Percentiles rank a stretch among this genome's conserved stretches.
Evolutionary conservation across 2,329 filamentous ascomycete species (phyloP).

Genomic region (Botrytis byssoidea): DNA sequence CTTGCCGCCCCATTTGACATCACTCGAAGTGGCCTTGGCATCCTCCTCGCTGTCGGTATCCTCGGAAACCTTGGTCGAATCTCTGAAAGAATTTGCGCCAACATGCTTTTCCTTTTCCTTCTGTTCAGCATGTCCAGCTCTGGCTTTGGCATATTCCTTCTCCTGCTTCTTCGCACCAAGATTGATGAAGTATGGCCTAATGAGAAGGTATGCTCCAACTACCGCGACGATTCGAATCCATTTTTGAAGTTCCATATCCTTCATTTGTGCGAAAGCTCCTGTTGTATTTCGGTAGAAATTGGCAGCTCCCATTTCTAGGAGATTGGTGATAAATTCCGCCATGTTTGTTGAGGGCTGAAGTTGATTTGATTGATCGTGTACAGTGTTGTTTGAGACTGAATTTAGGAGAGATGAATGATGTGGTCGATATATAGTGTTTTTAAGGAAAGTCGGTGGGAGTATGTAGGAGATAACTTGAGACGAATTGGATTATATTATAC

Average conservation of each 20-base stretch:
- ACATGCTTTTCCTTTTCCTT: constrained; percentile 41
- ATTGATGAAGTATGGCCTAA: constrained; percentile 73
- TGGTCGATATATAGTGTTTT: background rate
- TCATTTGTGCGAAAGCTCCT: constrained; percentile 43
- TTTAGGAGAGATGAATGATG: background rate
- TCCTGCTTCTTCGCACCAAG: constrained; percentile 62
- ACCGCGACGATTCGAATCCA: constrained; percentile 70
- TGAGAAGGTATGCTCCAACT: constrained; percentile 69
- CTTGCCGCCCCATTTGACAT: constrained; percentile 64
- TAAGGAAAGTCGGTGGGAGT: background rate
- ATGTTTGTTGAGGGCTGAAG: background rate
- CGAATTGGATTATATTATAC: background rate
- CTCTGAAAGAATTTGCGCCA: constrained; percentile 63
- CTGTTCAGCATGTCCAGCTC: constrained; percentile 40
- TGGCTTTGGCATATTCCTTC: constrained; percentile 56
- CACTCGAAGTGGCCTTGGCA: constrained; percentile 39
- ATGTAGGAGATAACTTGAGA: background rate
- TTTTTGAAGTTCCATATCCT: constrained; percentile 48
- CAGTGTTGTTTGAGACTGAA: background rate
- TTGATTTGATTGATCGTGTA: background rate
- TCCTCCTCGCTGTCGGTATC: constrained; percentile 52
- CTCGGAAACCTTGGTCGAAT: constrained; percentile 48
- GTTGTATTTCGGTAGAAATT: constrained; percentile 27
- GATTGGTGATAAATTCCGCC: constrained; percentile 18
- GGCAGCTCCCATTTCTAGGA: constrained; percentile 22